These are phyloP conservation scores for Takakia lepidozioides DNA, from an alignment of 225 moss, liverwort and hornwort species.

Conservation along the genomic window DNA sequence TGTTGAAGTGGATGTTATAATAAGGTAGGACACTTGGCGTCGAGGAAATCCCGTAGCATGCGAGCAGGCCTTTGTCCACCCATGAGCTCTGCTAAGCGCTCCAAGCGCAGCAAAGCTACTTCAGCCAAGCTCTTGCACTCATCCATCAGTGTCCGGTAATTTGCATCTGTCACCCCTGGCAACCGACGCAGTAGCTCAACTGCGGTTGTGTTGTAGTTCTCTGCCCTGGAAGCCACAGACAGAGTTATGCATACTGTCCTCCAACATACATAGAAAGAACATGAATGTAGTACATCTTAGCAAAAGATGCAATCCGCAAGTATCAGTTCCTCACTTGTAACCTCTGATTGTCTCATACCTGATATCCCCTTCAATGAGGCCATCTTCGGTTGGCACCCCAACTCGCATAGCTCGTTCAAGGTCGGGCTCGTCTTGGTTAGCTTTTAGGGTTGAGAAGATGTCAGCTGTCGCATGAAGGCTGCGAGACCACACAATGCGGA, in stretches of 20 bases:
- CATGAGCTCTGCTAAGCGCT: conserved; percentile 78
- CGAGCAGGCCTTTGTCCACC: conserved; percentile 87
- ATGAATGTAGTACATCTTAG: too few relatives aligned
- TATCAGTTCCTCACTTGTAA: too few relatives aligned
- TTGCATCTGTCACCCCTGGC: conserved; percentile 96
- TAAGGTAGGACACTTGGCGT: conserved; percentile 86
- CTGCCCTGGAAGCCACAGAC: conserved; percentile 67
- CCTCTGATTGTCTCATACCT: conserved; percentile 27
- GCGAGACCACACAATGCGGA: conserved; percentile 96
- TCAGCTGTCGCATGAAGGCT: conserved; percentile 98
- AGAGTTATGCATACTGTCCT: too few relatives aligned
- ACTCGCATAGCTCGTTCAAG: conserved; percentile 83
- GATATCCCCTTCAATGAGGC: conserved; percentile 91
- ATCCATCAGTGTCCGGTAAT: conserved; percentile 86
- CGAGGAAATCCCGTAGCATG: conserved; percentile 90
- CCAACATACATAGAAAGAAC: too few relatives aligned
- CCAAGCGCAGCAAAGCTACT: conserved; percentile 69
- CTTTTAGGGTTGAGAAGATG: conserved; percentile 84
- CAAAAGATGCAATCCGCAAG: not conserved
- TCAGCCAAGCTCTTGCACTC: conserved; percentile 88
- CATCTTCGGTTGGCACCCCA: conserved; percentile 97
- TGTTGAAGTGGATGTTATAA: too few relatives aligned
- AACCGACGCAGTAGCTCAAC: conserved; percentile 85
- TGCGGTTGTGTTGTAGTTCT: conserved; percentile 85
- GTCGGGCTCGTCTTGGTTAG: conserved; percentile 97